Evolutionary conservation across 139 green algal genomes (phyloP), one percentile per base, ranked within the genome.

Genomic region (Trebouxia sp.): DNA sequence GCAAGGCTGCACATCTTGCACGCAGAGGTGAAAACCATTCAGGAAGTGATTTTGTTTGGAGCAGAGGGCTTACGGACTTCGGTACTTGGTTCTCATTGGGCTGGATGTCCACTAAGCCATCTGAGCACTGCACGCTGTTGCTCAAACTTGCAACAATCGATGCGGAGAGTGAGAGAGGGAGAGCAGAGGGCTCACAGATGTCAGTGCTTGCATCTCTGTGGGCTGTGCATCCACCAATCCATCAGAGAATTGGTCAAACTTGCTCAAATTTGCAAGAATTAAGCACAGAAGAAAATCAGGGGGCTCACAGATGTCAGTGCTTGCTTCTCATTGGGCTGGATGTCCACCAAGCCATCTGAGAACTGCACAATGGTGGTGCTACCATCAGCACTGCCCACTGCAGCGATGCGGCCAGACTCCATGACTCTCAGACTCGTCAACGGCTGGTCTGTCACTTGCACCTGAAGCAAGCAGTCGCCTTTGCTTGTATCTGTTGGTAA

Each of bases 241-340:
- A n/a, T n/a, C n/a, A n/a, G n/a, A n/a, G n/a, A n/a, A 58, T 1
- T 58, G 50, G 20, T 98, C 80, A 6, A 98, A 58, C 4, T 22
- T 58, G 50, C 50, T 58, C 20, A 17, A 28, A 22, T 2, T 22
- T 28, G 50, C 20, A 17, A 28, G 50, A 17, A 77, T 51, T 14
- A 22, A 28, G 10, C 12, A 26, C 28, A 6, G 15, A 65, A 66
- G 26, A 65, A 12, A 28, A 10, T n/a, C 41, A 20, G 14, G 32
- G 50, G 2, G 75, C 82, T 51, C 51, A 88, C 85, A 35, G 81
- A 76, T 8, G 50, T 88, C 72, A 97, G 92, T 42, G 78, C 80
- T 48, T 89, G 77, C 87, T 96, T 96, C 88, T 98, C 95, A 45
- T 92, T 94, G 35, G 88, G 88, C 69, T 93, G 90, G 76, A 93